Evolutionary conservation across 2,329 filamentous ascomycete genomes (phyloP), one percentile per base, ranked within the genome.

Genomic region (Fonsecaea pedrosoi): DNA sequence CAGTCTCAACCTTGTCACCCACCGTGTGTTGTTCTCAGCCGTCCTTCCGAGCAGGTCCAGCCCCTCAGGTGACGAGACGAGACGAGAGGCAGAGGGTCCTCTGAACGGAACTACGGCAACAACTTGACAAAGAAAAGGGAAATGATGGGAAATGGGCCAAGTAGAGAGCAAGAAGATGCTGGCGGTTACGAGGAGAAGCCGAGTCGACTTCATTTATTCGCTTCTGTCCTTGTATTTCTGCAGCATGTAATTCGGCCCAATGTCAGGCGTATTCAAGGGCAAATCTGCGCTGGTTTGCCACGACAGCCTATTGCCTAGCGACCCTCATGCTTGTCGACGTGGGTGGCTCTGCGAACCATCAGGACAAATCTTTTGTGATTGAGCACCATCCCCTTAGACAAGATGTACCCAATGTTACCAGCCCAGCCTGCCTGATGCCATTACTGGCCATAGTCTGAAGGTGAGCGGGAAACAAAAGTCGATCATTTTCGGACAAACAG

Each of bases 1-100:
- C 18, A 50, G 45, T 50, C 18, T 50, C 45, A 50, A 50, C 45
- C 45, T 50, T 50, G 45, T 50, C 45, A 50, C 18, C 18, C 18
- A 50, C 45, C 2, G 40, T 9, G 40, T 21, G 40, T 10, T 21
- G 45, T 50, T 3, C 25, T 25, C 45, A 50, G 45, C 45, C 45
- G 45, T 50, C 18, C 45, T 50, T 50, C 45, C 45, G 45, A 25
- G 18, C 18, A 50, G 18, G 9, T 50, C 45, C 45, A 50, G 45
- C 45, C 45, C 45, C 45, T 50, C 45, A 50, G 45, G n/a, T 50
- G 45, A 25, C 25, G 25, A 25, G 3, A 50, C 45, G 9, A 25
- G 21, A 50, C 18, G 25, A 50, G 45, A 18, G 40, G 2, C 15
- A 40, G 4, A 40, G 37, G 37, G 37, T 40, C 37, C 37, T 40